Base-by-base conservation (phyloP, 345 rosid genomes). In the Trapa incisa region DNA sequence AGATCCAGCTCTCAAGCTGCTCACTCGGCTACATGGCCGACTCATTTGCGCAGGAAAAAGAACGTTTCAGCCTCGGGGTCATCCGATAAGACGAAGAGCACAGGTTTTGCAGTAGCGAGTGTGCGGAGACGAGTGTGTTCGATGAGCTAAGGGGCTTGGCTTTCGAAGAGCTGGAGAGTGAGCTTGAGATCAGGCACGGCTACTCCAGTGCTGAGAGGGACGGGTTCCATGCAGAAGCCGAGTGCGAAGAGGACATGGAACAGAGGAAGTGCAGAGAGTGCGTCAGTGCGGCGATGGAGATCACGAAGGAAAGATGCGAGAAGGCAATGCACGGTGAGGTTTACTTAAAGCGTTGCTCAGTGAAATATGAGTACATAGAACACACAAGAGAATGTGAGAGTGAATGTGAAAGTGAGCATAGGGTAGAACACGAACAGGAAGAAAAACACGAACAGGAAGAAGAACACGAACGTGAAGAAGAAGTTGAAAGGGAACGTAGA, bases 1-100 rank as follows among this genome's bases (percentile, higher is more conserved):
- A 87, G 75, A 54, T 92, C 67, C 88, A 87, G 78, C 89, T 87
- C 14, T 74, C 69, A 0, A 96, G 98, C 36, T 92, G 98, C 78
- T 81, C 79, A 63, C 71, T 92, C 56, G 62, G 48, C 39, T 91
- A 87, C 43, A 74, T 82, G 54, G 70, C 81, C 16, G 87, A 85
- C 29, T 80, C 45, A 62, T 41, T 70, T 43, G 62, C 39, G 2
- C 70, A 73, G 71, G 71, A 73, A 38, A 60, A 52, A 29, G 47
- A 0, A 1, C 5, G 47, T 0, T 32, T 6, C 43, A 37, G 36
- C 2, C 41, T 37, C 1, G 47, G 47, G 36, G 5, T 43, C 17
- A 17, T 74, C 0, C 65, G 74, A 47, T 74, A 74, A 29, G 82
- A 80, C n/a, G 35, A 77, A 45, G 61, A 86, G 12, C 87, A 84